Conservation (phyloP, 768 basidiomycete genomes). For the Calvatia gigantea region DNA sequence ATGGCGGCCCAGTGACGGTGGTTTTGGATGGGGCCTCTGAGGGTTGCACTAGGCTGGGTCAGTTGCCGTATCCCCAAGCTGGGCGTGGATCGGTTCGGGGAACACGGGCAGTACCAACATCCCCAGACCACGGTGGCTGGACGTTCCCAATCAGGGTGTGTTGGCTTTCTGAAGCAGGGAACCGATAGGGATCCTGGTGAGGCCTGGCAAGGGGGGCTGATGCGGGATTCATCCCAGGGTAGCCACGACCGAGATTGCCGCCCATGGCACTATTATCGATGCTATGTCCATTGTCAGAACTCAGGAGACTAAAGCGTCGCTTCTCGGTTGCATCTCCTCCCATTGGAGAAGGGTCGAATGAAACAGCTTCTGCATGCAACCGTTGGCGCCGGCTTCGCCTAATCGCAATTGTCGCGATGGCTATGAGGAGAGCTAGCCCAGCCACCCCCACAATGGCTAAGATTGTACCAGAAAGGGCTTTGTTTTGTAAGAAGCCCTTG, state of each 20-base stretch:
- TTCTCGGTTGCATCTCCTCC: slow-evolving; percentile 22
- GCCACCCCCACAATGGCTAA: slow-evolving; percentile 51
- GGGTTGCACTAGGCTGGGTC: neutral
- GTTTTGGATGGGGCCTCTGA: neutral
- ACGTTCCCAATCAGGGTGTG: neutral
- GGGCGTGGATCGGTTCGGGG: neutral
- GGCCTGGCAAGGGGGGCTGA: neutral
- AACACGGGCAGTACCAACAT: neutral
- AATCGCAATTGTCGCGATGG: slow-evolving; percentile 40
- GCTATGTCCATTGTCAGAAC: slow-evolving; percentile 21
- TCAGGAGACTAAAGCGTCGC: slow-evolving; percentile 21
- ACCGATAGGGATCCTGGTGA: neutral
- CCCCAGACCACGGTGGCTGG: neutral
- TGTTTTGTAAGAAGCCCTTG: slow-evolving; percentile 55
- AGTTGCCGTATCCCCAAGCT: neutral
- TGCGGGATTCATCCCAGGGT: neutral
- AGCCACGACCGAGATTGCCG: neutral
- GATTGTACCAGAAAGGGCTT: slow-evolving; percentile 56
- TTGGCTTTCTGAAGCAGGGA: slow-evolving; percentile 4
- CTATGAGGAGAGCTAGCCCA: slow-evolving; percentile 42
- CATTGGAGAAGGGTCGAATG: slow-evolving; percentile 42
- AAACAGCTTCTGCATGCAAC: slow-evolving; percentile 42
- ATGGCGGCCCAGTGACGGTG: neutral
- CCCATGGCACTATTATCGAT: neutral
- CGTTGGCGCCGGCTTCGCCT: slow-evolving; percentile 44